Evolutionary conservation across 2,329 filamentous ascomycete species (phyloP).

Genomic region (Fonsecaea monophora): DNA sequence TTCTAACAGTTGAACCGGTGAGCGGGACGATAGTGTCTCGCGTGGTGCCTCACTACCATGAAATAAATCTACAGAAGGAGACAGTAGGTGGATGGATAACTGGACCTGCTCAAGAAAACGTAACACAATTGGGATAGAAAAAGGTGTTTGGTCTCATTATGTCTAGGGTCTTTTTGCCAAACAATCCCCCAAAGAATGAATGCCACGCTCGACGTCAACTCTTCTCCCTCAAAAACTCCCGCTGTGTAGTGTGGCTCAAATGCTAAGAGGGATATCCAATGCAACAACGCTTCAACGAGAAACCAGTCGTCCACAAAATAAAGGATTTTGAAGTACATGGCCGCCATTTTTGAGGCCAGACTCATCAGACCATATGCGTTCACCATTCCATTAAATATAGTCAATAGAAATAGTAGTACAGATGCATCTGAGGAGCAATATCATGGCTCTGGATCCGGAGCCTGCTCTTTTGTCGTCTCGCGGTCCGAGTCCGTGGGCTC

Average conservation of each 20-base stretch:
- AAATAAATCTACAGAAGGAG: too few relatives aligned
- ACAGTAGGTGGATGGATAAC: too few relatives aligned
- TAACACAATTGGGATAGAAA: not conserved
- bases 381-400: constrained; percentile 6
- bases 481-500: constrained; percentile 21
- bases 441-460: constrained; percentile 25
- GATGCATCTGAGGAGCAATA: not conserved
- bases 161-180: not conserved
- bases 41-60: too few relatives aligned
- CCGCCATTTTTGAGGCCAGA: not conserved
- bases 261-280: constrained; percentile 13
- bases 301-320: not conserved
- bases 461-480: constrained; percentile 25
- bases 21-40: too few relatives aligned
- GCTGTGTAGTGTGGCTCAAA: not conserved
- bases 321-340: not conserved
- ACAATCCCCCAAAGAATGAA: not conserved
- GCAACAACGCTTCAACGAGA: constrained; percentile 13
- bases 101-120: too few relatives aligned
- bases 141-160: not conserved
- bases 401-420: constrained; percentile 17
- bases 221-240: not conserved
- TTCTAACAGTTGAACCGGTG: too few relatives aligned
- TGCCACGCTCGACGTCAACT: not conserved
- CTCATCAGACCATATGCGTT: not conserved